Evolutionary conservation across 2,329 filamentous ascomycete species (phyloP), one percentile per base, ranked within the genome.

Genomic region (Cordyceps cateniannulata): DNA sequence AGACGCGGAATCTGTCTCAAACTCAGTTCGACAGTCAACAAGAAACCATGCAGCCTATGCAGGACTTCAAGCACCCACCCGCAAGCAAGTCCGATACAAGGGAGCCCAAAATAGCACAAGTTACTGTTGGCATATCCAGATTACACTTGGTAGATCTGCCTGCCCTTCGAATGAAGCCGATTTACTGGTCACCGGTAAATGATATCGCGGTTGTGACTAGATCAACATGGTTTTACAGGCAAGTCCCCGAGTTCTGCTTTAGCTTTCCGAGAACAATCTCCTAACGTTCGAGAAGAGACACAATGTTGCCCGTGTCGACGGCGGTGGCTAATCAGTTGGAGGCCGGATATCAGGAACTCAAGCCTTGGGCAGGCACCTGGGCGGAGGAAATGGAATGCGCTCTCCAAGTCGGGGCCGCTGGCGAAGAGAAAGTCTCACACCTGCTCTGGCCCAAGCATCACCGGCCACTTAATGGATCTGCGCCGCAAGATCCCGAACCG

Each of bases 131-230:
- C 0, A 80, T 95, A 6, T 96, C 93, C n/a, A 84, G 92, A 65
- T 79, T 99, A 62, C 93, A 99, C 71, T 84, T 93, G 68, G 93
- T 98, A 1, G 86, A 90, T 62, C 80, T 98, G 66, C 92, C 93
- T 24, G 83, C 83, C 58, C 76, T 96, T 38, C 82, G 90, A 69
- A 96, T 99, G 92, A 91, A 93, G 72, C 95, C 95, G 0, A 97
- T 98, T 62, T 99, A 99, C 71, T 99, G 95, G 95, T 93, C 89
- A 20, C 93, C 95, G 8, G 83, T 98, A 35, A 92, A 96, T 68
- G 95, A 98, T 69, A 84, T 96, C 35, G 88, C 91, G 7, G 80
- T 86, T 40, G 92, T 98, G 1, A 81, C 89, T 61, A 83, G 95
- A 65, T 92, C 90, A 1, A 98, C 93, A 0, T 99, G 95, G 95